These are phyloP conservation scores for Russula sp. DNA, from an alignment of 768 basidiomycete genomes.

Conservation along the genomic window DNA sequence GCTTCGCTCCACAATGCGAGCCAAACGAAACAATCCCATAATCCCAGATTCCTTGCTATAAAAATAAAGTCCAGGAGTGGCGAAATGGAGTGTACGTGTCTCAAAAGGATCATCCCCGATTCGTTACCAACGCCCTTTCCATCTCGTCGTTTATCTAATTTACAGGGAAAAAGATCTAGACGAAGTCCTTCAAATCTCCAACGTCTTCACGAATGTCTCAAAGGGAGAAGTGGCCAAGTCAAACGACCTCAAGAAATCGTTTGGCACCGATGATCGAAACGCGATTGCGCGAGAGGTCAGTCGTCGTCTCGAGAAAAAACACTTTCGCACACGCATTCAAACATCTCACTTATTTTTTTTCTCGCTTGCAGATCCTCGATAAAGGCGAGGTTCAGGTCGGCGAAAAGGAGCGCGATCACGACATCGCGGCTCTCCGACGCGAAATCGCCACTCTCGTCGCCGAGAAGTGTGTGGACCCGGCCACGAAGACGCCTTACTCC, in stretches of 20 bases:
- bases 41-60: conserved; percentile 94
- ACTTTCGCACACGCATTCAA: not conserved
- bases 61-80: conserved; percentile 98
- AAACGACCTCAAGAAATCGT: conserved; percentile 87
- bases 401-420: conserved; percentile 91
- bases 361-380: conserved; percentile 64
- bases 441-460: conserved; percentile 94
- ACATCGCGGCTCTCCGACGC: conserved; percentile 67
- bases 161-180: conserved; percentile 84
- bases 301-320: not conserved
- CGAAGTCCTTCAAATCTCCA: conserved; percentile 93
- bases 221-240: conserved; percentile 91
- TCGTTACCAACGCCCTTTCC: too few species aligned
- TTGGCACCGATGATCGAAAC: conserved; percentile 64
- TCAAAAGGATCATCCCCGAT: not conserved
- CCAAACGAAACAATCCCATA: not conserved
- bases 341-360: not conserved
- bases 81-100: conserved; percentile 74
- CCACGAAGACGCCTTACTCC: conserved; percentile 82
- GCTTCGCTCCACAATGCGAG: not conserved
- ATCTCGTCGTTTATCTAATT: not conserved
- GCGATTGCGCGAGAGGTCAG: conserved; percentile 77
- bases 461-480: conserved; percentile 93
- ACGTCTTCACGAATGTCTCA: conserved; percentile 93
- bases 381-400: conserved; percentile 97